Evolutionary conservation across 148 eudicot species (phyloP).

Genomic region (Diospyros kaki): DNA sequence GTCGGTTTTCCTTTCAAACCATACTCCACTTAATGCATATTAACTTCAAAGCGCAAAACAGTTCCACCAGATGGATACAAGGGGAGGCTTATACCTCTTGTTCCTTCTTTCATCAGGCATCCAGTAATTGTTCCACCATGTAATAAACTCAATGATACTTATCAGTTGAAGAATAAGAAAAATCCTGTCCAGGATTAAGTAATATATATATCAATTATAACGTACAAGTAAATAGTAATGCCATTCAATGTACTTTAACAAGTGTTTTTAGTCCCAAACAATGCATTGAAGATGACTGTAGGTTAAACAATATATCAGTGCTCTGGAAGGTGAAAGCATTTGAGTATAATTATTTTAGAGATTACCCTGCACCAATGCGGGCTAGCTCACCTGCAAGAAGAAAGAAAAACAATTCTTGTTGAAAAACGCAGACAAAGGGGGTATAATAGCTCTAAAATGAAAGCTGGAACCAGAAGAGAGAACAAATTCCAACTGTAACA

Average conservation of each 20-base stretch:
- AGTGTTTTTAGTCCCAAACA: too few relatives aligned
- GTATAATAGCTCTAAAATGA: neutral
- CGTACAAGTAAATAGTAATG: too few relatives aligned
- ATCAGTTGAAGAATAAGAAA: slow-evolving; percentile 86
- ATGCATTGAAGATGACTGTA: neutral
- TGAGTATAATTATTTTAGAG: slow-evolving; percentile 12
- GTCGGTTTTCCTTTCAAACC: too few relatives aligned
- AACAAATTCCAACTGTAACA: too few relatives aligned
- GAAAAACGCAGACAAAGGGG: neutral
- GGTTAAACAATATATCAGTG: neutral
- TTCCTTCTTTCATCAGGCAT: slow-evolving; percentile 64
- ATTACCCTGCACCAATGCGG: slow-evolving; percentile 96
- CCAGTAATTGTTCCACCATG: slow-evolving; percentile 94
- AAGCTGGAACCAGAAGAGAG: too few relatives aligned
- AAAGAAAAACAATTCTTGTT: neutral
- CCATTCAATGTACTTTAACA: neutral
- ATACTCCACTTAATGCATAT: too few relatives aligned
- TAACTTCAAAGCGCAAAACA: too few relatives aligned
- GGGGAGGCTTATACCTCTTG: slow-evolving; percentile 46
- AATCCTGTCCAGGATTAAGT: slow-evolving; percentile 38
- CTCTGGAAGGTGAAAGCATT: neutral
- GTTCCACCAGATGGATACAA: too few relatives aligned
- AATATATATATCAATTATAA: neutral
- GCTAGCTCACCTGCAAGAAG: slow-evolving; percentile 76
- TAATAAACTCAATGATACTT: slow-evolving; percentile 84